Conservation (phyloP, 192 early-diverging fungal genomes). For the Coemansia sp. region DNA sequence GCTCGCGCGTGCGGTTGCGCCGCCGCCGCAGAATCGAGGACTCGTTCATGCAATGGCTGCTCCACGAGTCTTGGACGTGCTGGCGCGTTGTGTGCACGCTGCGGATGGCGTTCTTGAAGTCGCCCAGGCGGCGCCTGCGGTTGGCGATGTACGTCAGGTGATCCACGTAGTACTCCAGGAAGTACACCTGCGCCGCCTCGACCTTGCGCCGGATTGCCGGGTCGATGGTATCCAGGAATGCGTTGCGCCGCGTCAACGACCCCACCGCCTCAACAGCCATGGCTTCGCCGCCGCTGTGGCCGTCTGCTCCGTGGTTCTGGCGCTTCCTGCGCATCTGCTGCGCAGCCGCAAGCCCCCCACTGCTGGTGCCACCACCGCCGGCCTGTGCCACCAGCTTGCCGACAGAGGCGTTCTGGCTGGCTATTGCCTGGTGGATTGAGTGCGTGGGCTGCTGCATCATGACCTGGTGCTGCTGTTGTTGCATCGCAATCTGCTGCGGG, state of each 20-base stretch:
- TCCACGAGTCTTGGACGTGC: conserved; percentile 63
- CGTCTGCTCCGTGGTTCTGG: conserved; percentile 10
- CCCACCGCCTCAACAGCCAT: conserved; percentile 23
- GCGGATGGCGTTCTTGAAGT: conserved; percentile 58
- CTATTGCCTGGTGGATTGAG: conserved; percentile 44
- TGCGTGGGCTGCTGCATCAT: conserved; percentile 10
- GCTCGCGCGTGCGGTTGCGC: conserved; percentile 64
- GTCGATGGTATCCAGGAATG: conserved; percentile 50
- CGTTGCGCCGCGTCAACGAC: conserved; percentile 50
- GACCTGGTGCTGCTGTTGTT: conserved; percentile 3
- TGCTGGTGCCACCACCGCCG: conserved; percentile 3
- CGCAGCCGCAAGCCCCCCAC: conserved; percentile 26
- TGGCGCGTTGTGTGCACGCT: conserved; percentile 48
- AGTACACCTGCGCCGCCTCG: conserved; percentile 59
- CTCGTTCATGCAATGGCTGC: conserved; percentile 60
- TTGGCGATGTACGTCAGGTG: conserved; percentile 72
- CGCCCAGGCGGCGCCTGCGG: conserved; percentile 61
- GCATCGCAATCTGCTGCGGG: conserved; percentile 3
- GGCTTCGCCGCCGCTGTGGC: conserved; percentile 5
- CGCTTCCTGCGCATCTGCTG: conserved; percentile 44
- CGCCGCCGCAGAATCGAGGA: conserved; percentile 61
- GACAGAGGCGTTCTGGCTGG: neutral
- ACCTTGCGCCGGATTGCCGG: conserved; percentile 51
- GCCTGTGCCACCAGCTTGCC: conserved; percentile 6
- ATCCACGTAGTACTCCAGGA: conserved; percentile 81